Percentiles rank a stretch among this genome's conserved stretches.
phyloP scores from a whole-genome alignment of 2,329 filamentous ascomycete genomes.

The Blastomyces emzantsi region DNA sequence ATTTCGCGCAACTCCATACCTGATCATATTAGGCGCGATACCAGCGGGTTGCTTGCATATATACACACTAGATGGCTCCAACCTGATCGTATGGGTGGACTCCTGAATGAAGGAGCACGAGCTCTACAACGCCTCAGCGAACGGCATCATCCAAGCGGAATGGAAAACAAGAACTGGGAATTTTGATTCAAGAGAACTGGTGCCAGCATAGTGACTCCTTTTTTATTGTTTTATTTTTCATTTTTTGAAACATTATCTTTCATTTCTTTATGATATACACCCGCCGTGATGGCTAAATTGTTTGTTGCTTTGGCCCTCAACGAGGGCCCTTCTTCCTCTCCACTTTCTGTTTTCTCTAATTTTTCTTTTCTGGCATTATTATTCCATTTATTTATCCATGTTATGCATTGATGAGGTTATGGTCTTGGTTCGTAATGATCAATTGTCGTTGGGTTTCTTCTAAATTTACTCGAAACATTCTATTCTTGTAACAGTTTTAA shows the following conservation, averaged over 20 bases:
- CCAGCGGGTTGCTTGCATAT: slow-evolving; percentile 24
- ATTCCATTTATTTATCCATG: background rate
- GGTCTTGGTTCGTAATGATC: background rate
- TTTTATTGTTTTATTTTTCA: no score
- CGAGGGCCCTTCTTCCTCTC: background rate
- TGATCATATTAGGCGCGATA: slow-evolving; percentile 18
- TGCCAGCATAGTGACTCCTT: background rate
- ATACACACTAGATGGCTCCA: slow-evolving; percentile 23
- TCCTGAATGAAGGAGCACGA: slow-evolving; percentile 29
- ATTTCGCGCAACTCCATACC: slow-evolving; percentile 16
- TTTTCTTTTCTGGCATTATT: background rate
- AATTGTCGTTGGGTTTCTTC: background rate
- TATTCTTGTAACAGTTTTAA: background rate
- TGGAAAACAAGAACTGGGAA: slow-evolving; percentile 20
- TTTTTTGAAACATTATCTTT: no score
- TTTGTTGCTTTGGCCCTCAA: background rate
- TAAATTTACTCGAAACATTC: background rate
- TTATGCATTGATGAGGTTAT: background rate
- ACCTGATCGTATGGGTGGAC: slow-evolving; percentile 22
- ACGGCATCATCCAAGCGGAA: slow-evolving; percentile 7
- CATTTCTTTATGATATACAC: background rate
- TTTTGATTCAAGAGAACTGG: slow-evolving; percentile 17
- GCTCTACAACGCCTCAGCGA: slow-evolving; percentile 27
- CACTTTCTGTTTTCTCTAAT: background rate
- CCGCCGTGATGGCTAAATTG: background rate